Evolutionary conservation across 345 rosid species (phyloP), one percentile per base, ranked within the genome.

Genomic region (Camelina sativa): DNA sequence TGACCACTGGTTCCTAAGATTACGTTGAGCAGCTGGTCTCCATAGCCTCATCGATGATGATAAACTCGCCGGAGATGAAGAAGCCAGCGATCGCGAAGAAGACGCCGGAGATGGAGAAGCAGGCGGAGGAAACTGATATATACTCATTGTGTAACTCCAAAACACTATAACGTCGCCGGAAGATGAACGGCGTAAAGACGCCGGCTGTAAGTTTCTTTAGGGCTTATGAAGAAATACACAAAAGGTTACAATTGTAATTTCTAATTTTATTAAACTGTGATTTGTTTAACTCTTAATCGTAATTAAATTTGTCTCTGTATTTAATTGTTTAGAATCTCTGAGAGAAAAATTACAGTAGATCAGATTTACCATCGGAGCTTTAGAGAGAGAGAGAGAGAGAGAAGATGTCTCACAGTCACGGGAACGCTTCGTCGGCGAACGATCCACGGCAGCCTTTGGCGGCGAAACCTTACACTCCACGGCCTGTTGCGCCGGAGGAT

Each of bases 1-100:
- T 48, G 97, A 86, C 99, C 99, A 95, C 37, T 92, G 97, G 67
- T 95, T 91, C 75, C 97, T 84, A 47, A 95, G 75, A 73, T 92
- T 92, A 8, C 96, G 80, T 83, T 90, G 97, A 19, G 99, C 92
- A 51, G 93, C 85, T 53, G 96, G 91, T 72, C 89, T 89, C 99
- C 97, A 95, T 20, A 89, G 86, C 76, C 97, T 85, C 59, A 78
- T 61, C 60, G 77, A 80, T 0, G 88, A 85, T 8, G 89, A 57
- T 7, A 79, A 75, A 65, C 69, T 82, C 40, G 84, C 77, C 43
- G 81, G 67, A 76, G 70, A 74, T 35, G 61, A 2, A 59, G 79
- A 52, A 68, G 40, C 46, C 25, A 79, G 56, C 50, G 71, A 74
- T 6, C 86, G 81, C 1, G 85, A 40, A 10, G 84, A 77, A 64